These are phyloP conservation scores for Chrysosporium keratinophilum DNA, from an alignment of 2,329 filamentous ascomycete genomes.

Conservation along the genomic window DNA sequence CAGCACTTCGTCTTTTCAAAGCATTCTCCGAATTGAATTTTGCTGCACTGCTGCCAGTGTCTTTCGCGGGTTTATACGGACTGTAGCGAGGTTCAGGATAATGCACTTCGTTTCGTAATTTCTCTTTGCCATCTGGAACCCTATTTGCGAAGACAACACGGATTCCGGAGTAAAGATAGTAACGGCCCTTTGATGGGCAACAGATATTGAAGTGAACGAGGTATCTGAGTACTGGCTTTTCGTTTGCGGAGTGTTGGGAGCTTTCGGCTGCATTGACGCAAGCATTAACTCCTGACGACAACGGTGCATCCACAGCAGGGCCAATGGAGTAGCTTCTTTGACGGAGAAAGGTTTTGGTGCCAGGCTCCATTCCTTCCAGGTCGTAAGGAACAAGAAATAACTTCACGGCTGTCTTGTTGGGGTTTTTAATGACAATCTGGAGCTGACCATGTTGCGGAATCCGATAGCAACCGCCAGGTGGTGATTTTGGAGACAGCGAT, in stretches of 20 bases:
- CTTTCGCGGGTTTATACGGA: constrained; percentile 60
- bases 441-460: constrained; percentile 90
- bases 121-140: constrained; percentile 91
- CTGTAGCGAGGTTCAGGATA: constrained; percentile 79
- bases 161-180: constrained; percentile 83
- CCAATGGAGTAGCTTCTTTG: constrained; percentile 88
- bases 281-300: constrained; percentile 32
- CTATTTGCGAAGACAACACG: constrained; percentile 94
- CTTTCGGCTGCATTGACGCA: constrained; percentile 47
- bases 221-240: constrained; percentile 70
- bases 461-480: constrained; percentile 80
- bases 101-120: constrained; percentile 78
- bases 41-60: constrained; percentile 38
- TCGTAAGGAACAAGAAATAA: constrained; percentile 91
- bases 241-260: constrained; percentile 35
- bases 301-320: constrained; percentile 64
- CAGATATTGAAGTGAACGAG: constrained; percentile 90
- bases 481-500: constrained; percentile 52
- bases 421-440: constrained; percentile 96
- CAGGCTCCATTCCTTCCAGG: constrained; percentile 79
- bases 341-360: constrained; percentile 90
- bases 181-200: constrained; percentile 69
- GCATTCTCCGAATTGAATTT: constrained; percentile 49
- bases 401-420: constrained; percentile 96
- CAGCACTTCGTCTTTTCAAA: constrained; percentile 48